A percentile compares a stretch with the other conserved stretches of the same genome.
Conservation (phyloP, 495 filamentous ascomycete species). For the Tuber brumale region DNA sequence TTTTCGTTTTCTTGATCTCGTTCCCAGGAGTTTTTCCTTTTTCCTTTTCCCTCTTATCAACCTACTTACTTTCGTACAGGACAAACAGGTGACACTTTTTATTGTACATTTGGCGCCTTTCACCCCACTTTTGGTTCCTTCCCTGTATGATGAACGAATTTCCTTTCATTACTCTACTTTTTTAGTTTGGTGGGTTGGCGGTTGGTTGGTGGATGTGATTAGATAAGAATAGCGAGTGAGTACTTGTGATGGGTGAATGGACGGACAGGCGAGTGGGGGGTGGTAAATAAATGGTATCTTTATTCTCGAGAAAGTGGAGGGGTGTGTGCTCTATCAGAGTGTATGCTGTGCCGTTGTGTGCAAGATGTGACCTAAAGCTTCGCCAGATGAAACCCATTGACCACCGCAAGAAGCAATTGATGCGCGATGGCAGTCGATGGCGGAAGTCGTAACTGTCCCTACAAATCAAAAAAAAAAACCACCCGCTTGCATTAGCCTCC, state of each 20-base stretch:
- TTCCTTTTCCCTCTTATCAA: background rate
- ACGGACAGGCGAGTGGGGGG: background rate
- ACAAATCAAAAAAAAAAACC: background rate
- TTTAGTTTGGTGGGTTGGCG: background rate
- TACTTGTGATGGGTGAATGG: background rate
- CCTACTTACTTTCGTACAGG: background rate
- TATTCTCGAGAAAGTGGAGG: background rate
- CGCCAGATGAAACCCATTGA: conserved; percentile 45
- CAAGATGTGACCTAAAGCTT: background rate
- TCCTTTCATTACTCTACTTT: background rate
- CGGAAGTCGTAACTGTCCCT: conserved; percentile 61
- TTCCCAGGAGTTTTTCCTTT: background rate
- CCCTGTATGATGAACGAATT: background rate
- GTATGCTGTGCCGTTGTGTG: background rate
- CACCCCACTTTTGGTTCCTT: background rate
- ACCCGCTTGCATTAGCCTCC: background rate
- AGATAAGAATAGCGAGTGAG: background rate
- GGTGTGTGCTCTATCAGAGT: background rate
- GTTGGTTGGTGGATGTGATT: background rate
- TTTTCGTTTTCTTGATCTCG: background rate
- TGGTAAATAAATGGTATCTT: background rate
- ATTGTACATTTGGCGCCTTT: background rate
- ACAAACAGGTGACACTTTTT: background rate
- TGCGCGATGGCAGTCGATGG: conserved; percentile 75
- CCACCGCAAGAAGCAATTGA: conserved; percentile 57